Evolutionary conservation across 192 early-diverging fungal genomes (phyloP).

Genomic region (Chytriomyces sp.): DNA sequence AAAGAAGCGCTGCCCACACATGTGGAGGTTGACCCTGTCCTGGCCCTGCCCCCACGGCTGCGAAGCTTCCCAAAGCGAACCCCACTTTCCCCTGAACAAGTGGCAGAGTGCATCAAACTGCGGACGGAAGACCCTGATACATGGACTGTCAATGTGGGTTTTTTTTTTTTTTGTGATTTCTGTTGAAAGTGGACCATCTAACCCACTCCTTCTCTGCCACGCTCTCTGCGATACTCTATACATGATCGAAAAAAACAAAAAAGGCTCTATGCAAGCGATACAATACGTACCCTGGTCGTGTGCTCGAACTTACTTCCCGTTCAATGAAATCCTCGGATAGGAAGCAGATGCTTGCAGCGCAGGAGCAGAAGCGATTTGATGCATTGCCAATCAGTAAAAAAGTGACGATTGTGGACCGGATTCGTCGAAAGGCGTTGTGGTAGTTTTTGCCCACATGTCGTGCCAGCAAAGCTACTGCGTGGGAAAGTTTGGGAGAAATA

Average conservation of each 20-base stretch:
- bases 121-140: conserved; percentile 40
- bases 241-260: background rate
- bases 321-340: conserved; percentile 2
- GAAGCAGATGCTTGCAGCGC: conserved; percentile 32
- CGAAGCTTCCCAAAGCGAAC: conserved; percentile 23
- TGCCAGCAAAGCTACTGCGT: too few species aligned
- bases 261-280: conserved; percentile 26
- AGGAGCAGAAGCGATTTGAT: conserved; percentile 43
- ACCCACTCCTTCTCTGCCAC: background rate
- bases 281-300: conserved; percentile 29
- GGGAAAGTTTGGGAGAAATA: too few species aligned
- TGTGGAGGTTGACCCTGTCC: background rate
- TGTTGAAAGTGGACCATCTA: background rate
- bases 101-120: conserved; percentile 34
- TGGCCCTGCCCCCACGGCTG: conserved; percentile 39
- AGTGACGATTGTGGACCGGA: conserved; percentile 48
- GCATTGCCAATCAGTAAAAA: conserved; percentile 47
- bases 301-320: conserved; percentile 24
- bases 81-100: conserved; percentile 36
- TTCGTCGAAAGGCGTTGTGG: conserved; percentile 57
- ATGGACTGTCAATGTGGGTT: conserved; percentile 38
- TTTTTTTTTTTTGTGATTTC: too few species aligned
- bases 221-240: background rate
- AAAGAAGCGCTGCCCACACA: background rate
- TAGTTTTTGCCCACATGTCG: conserved; percentile 19